Percentiles rank a stretch among this genome's conserved stretches.
phyloP scores from a whole-genome alignment of 2,329 filamentous ascomycete species.

The Dactylella cylindrospora region DNA sequence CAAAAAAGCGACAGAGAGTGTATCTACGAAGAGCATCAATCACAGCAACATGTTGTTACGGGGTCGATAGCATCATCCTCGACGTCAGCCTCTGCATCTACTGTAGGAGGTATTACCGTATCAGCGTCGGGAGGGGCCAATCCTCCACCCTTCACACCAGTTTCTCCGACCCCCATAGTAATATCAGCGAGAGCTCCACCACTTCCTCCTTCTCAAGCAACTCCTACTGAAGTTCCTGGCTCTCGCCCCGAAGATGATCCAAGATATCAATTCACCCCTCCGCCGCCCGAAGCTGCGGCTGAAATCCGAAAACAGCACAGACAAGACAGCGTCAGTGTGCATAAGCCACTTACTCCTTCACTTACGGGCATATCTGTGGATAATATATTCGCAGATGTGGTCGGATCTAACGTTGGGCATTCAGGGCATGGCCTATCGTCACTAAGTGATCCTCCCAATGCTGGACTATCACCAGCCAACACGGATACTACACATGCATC shows the following conservation, averaged over 20 bases:
- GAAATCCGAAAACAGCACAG: constrained; percentile 39
- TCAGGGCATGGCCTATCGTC: constrained; percentile 14
- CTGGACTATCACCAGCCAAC: constrained; percentile 31
- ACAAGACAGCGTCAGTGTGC: constrained; percentile 22
- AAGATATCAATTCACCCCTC: constrained; percentile 38
- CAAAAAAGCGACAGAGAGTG: constrained; percentile 55
- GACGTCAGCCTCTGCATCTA: too few species aligned
- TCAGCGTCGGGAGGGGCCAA: neutral
- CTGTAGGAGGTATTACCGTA: too few species aligned
- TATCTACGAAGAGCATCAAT: constrained; percentile 51
- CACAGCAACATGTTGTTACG: neutral
- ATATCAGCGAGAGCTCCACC: constrained; percentile 11
- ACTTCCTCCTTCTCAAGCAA: constrained; percentile 7
- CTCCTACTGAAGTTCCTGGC: constrained; percentile 10
- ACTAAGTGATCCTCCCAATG: constrained; percentile 18
- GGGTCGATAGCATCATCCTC: too few species aligned
- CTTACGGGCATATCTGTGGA: constrained; percentile 19
- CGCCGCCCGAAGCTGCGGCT: constrained; percentile 32
- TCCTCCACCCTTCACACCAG: constrained; percentile 23
- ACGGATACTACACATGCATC: constrained; percentile 39
- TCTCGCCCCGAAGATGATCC: constrained; percentile 39
- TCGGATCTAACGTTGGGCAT: constrained; percentile 13
- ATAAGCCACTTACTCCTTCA: constrained; percentile 23
- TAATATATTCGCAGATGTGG: constrained; percentile 34
- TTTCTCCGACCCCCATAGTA: constrained; percentile 27